A percentile compares a stretch with the other conserved stretches of the same genome.
phyloP scores from a whole-genome alignment of 176 grass and related monocot genomes.

The Bromus sterilis region DNA sequence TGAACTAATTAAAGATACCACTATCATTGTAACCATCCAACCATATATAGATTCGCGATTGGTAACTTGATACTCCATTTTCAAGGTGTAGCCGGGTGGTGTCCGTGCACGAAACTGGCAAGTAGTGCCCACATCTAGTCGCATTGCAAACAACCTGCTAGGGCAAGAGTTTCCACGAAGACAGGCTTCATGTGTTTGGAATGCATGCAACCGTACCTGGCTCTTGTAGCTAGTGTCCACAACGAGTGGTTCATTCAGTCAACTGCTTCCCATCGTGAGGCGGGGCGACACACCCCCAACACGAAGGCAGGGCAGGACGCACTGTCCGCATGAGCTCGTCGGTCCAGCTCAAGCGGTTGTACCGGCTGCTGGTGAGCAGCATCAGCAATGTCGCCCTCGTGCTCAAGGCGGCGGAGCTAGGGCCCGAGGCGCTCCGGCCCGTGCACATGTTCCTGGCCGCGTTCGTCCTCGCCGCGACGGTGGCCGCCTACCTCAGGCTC shows the following conservation, averaged over 20 bases:
- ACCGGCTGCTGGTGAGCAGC: conserved; percentile 34
- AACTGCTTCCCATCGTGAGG: not conserved
- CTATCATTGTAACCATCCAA: too few relatives aligned
- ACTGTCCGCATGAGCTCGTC: not conserved
- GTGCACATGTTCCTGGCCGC: conserved; percentile 25
- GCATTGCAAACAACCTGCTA: too few relatives aligned
- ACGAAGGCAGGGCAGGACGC: not conserved
- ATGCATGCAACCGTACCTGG: not conserved
- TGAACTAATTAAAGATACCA: too few relatives aligned
- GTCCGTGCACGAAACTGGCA: too few relatives aligned
- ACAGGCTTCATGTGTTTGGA: not conserved
- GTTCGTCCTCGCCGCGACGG: conserved; percentile 6
- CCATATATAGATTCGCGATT: too few relatives aligned
- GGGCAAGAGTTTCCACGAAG: too few relatives aligned
- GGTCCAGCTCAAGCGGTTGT: conserved; percentile 14
- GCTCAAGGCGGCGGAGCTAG: not conserved
- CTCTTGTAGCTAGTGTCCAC: not conserved
- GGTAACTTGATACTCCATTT: too few relatives aligned
- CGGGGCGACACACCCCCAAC: not conserved
- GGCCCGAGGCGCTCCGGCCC: conserved; percentile 12
- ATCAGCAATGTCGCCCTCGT: conserved; percentile 21
- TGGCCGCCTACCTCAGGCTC: conserved; percentile 34
- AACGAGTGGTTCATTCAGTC: not conserved
- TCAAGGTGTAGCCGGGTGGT: too few relatives aligned
- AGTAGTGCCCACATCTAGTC: too few relatives aligned